Evolutionary conservation across 371 early-diverging fungal species (phyloP).

Genomic region (Mucor plumbeus): DNA sequence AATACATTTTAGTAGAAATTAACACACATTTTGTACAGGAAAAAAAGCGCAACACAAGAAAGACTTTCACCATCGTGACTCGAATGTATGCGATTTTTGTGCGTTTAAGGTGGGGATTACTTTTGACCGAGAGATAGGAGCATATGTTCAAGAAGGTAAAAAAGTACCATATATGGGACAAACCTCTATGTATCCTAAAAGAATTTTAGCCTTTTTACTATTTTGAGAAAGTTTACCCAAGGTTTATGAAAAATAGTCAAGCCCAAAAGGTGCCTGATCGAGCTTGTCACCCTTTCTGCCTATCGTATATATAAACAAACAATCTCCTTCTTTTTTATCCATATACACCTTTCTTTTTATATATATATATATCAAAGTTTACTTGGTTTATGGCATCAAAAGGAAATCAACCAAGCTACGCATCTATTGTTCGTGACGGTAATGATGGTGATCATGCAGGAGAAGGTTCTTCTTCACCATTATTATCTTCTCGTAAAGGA

Average conservation of each 20-base stretch:
- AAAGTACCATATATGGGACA: background rate
- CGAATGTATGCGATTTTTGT: background rate
- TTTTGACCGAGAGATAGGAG: constrained; percentile 5
- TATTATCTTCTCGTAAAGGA: background rate
- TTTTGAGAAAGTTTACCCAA: background rate
- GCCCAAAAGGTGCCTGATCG: background rate
- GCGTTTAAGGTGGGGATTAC: background rate
- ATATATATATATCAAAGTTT: no score
- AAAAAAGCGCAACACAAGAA: no score
- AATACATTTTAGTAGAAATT: no score
- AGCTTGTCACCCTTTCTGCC: background rate
- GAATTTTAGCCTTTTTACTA: background rate
- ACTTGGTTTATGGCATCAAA: background rate
- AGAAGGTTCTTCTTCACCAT: background rate
- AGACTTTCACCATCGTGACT: constrained; percentile 1
- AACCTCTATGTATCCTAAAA: background rate
- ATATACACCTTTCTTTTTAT: no score
- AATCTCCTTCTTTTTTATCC: background rate
- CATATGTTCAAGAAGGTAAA: background rate
- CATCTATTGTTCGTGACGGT: background rate
- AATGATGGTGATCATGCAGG: background rate
- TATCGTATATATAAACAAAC: background rate
- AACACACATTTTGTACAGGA: no score
- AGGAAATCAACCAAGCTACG: background rate
- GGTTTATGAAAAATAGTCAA: no score